Evolutionary conservation across 306 rosid genomes (phyloP).

Genomic region (Begonia loranthoides): DNA sequence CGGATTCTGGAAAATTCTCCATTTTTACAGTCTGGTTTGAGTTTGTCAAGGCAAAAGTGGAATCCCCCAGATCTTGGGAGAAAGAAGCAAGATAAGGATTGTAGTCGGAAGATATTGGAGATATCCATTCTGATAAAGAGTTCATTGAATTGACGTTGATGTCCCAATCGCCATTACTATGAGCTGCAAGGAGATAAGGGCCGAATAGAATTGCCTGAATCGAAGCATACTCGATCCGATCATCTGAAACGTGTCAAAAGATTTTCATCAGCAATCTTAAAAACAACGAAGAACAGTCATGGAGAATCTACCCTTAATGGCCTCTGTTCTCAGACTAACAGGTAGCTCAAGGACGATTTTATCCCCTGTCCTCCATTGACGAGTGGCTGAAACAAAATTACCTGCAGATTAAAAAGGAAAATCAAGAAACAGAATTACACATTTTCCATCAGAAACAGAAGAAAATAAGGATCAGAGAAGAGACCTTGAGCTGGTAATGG

Average conservation of each 20-base stretch:
- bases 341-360: conserved; percentile 56
- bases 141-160: conserved; percentile 20
- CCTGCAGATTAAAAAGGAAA: conserved; percentile 25
- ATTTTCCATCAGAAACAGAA: background rate
- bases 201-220: conserved; percentile 73
- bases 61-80: conserved; percentile 22
- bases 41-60: conserved; percentile 34
- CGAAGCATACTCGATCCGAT: conserved; percentile 45
- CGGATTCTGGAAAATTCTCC: conserved; percentile 32
- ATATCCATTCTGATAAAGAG: conserved; percentile 40
- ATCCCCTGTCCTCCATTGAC: conserved; percentile 51
- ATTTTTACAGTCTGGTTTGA: conserved; percentile 36
- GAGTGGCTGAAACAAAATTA: conserved; percentile 33
- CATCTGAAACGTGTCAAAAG: conserved; percentile 45
- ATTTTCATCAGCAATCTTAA: conserved; percentile 8
- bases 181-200: conserved; percentile 62
- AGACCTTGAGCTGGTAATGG: conserved; percentile 45
- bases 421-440: background rate
- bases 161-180: conserved; percentile 42
- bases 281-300: background rate
- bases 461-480: background rate
- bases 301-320: conserved; percentile 43
- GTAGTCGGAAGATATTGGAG: conserved; percentile 47
- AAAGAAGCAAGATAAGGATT: conserved; percentile 38
- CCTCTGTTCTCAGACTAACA: conserved; percentile 47